phyloP scores from a whole-genome alignment of 75 land plant species.

The Ceratopteris richardii region DNA sequence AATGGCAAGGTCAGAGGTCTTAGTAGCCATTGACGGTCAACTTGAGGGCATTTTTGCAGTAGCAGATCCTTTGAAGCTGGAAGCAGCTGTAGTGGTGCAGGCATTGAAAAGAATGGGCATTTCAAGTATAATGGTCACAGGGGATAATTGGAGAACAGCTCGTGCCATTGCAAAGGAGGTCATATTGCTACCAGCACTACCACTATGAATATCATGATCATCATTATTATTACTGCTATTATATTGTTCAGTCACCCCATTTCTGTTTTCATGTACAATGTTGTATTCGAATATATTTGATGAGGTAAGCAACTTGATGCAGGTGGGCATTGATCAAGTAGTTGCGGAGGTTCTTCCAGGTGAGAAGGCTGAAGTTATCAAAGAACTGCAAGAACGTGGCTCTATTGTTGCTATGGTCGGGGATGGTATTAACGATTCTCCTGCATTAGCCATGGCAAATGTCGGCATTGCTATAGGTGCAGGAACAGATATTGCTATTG shows the following conservation, averaged over 20 bases:
- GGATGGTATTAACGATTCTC: constrained; percentile 96
- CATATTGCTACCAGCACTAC: neutral
- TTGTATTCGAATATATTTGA: neutral
- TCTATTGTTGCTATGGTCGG: constrained; percentile 94
- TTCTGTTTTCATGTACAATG: neutral
- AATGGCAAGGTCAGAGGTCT: constrained; percentile 48
- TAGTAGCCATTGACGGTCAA: constrained; percentile 48
- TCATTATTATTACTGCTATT: neutral
- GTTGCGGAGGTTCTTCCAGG: constrained; percentile 75
- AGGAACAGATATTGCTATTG: constrained; percentile 97
- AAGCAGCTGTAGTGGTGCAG: constrained; percentile 51
- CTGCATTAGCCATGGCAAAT: constrained; percentile 96
- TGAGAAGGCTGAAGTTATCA: constrained; percentile 69
- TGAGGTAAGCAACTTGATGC: neutral
- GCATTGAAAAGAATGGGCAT: constrained; percentile 58
- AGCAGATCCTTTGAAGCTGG: constrained; percentile 77
- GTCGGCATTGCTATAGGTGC: constrained; percentile 98
- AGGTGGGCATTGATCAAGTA: constrained; percentile 50
- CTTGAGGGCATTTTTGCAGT: constrained; percentile 54
- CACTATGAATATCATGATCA: neutral
- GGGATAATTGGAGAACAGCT: constrained; percentile 82
- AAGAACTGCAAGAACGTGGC: constrained; percentile 66
- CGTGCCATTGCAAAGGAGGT: constrained; percentile 59
- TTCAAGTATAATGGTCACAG: constrained; percentile 66
- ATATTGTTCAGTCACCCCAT: neutral